phyloP scores from a whole-genome alignment of 2,329 filamentous ascomycete genomes.

The Fonsecaea nubica region DNA sequence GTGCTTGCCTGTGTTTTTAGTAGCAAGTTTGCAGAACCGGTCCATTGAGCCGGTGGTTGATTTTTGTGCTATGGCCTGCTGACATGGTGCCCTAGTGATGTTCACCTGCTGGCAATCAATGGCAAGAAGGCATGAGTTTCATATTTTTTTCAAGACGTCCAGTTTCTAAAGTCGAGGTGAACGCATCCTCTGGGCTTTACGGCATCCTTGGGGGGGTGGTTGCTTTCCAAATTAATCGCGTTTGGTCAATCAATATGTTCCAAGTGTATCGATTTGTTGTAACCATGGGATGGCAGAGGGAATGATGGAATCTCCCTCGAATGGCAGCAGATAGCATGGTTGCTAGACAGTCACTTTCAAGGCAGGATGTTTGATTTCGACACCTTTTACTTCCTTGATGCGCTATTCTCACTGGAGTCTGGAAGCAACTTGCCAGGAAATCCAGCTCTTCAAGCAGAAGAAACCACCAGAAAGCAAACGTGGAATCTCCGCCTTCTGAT shows the following conservation, averaged over 20 bases:
- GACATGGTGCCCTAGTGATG: conserved; percentile 59
- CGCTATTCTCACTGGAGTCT: background rate
- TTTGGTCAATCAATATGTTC: background rate
- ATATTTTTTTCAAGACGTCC: background rate
- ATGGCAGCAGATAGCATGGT: background rate
- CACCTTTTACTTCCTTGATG: background rate
- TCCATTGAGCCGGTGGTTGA: background rate
- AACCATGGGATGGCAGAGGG: background rate
- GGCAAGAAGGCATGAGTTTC: conserved; percentile 37
- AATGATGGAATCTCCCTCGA: background rate
- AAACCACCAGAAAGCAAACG: background rate
- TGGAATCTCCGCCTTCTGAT: background rate
- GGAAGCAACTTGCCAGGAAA: background rate
- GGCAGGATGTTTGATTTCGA: background rate
- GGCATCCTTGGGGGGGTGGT: background rate
- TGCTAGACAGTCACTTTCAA: background rate
- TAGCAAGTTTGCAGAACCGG: background rate
- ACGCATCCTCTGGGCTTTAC: background rate
- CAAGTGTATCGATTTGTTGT: conserved; percentile 1
- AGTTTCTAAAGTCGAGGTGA: background rate
- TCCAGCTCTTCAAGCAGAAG: background rate
- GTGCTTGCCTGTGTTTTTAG: background rate
- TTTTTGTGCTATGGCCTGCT: conserved; percentile 7
- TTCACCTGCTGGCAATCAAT: conserved; percentile 71
- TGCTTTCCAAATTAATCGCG: background rate